These are phyloP conservation scores for Cyclospora cayetanensis DNA, from an alignment of 169 alveolate species.

Conservation along the genomic window DNA sequence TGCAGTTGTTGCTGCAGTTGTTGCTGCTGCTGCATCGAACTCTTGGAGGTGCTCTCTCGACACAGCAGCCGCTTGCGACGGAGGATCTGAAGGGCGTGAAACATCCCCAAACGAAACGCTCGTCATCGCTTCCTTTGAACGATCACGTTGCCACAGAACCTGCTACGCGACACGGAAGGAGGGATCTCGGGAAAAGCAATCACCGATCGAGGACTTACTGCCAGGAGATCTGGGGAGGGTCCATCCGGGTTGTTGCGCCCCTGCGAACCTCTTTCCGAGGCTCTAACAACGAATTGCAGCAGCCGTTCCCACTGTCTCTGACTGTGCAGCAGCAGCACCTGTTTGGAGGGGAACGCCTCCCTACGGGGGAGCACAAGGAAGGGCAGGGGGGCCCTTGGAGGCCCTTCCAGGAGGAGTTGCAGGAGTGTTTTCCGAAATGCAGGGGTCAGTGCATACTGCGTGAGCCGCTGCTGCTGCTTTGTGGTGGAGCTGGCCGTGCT, in stretches of 20 bases:
- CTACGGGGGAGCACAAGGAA: slow-evolving; percentile 45
- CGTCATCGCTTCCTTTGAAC: too few relatives aligned
- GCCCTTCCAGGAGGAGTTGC: slow-evolving; percentile 68
- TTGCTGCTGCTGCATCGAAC: neutral
- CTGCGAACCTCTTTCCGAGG: neutral
- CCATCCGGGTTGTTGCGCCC: neutral
- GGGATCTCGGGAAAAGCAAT: too few relatives aligned
- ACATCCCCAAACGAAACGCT: neutral
- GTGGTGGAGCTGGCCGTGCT: neutral
- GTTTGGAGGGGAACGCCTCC: slow-evolving; percentile 65
- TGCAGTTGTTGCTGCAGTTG: neutral
- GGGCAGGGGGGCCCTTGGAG: slow-evolving; percentile 15
- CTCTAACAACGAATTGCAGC: slow-evolving; percentile 50
- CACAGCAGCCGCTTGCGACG: neutral
- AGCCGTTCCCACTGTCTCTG: slow-evolving; percentile 70
- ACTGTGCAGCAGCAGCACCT: slow-evolving; percentile 69
- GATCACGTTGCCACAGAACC: too few relatives aligned
- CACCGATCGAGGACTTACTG: neutral
- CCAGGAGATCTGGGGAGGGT: neutral
- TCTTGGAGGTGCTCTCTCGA: neutral
- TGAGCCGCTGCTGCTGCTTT: slow-evolving; percentile 15
- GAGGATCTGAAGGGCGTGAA: neutral
- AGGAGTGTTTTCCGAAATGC: slow-evolving; percentile 71
- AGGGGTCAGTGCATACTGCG: slow-evolving; percentile 75
- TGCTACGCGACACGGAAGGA: too few relatives aligned